Evolutionary conservation across 768 basidiomycete genomes (phyloP).

Genomic region (Calvatia gigantea): DNA sequence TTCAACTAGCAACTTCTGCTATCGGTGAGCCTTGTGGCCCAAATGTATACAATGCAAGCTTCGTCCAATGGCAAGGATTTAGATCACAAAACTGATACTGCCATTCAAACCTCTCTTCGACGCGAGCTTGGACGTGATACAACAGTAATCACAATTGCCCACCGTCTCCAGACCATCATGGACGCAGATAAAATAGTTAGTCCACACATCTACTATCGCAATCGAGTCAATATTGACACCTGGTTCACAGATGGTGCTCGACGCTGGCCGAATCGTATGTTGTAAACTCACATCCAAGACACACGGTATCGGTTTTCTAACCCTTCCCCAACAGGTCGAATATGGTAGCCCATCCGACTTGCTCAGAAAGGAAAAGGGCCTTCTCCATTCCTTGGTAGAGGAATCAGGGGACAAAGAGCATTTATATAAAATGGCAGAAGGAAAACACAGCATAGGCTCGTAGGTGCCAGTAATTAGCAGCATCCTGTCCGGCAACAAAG

Average conservation of each 20-base stretch:
- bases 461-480: too few relatives aligned
- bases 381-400: constrained; percentile 51
- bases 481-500: too few relatives aligned
- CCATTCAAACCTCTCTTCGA: constrained; percentile 65
- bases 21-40: constrained; percentile 28
- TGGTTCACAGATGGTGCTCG: constrained; percentile 39
- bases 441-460: background rate
- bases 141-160: constrained; percentile 7
- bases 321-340: constrained; percentile 36
- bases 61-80: background rate
- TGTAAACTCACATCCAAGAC: background rate
- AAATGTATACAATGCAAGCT: background rate
- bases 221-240: too few relatives aligned
- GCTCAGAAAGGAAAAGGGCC: constrained; percentile 46
- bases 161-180: constrained; percentile 48
- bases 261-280: constrained; percentile 38
- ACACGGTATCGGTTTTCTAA: background rate
- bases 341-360: constrained; percentile 51
- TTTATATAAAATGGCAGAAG: constrained; percentile 38
- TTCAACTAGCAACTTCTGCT: constrained; percentile 39
- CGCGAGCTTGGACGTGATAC: constrained; percentile 31
- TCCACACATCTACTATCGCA: background rate
- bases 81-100: constrained; percentile 60
- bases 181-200: constrained; percentile 52
- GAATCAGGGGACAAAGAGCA: constrained; percentile 50